phyloP scores from a whole-genome alignment of 1,139 yeast genomes.

The Pichia norvegensis region DNA sequence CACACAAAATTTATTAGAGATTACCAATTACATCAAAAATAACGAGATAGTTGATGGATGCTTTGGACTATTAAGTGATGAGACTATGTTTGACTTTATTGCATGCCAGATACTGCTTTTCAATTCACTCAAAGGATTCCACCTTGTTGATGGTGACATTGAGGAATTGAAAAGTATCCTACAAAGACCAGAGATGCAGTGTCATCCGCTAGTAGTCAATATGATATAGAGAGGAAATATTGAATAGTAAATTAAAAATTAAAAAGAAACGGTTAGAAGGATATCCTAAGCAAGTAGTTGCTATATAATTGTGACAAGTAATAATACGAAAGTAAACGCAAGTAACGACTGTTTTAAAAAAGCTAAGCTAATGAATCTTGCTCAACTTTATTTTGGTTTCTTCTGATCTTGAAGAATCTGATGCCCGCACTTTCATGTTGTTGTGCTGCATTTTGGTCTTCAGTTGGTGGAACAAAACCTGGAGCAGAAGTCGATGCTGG shows the following conservation, averaged over 20 bases:
- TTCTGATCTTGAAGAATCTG: constrained; percentile 69
- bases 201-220: constrained; percentile 8
- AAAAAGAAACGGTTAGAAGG: not conserved
- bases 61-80: constrained; percentile 21
- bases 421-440: constrained; percentile 42
- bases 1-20: constrained; percentile 1
- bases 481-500: not conserved
- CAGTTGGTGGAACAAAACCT: constrained; percentile 3
- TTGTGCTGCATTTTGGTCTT: constrained; percentile 12
- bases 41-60: constrained; percentile 19
- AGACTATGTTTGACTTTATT: constrained; percentile 17
- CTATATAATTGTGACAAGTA: not conserved
- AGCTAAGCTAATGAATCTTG: constrained; percentile 21
- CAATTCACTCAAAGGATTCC: constrained; percentile 3
- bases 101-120: constrained; percentile 11
- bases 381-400: constrained; percentile 32
- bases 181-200: not conserved
- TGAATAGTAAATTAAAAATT: not conserved
- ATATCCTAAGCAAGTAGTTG: not conserved
- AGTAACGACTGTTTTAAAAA: not conserved
- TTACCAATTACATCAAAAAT: not conserved
- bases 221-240: not conserved
- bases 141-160: not conserved
- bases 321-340: not conserved
- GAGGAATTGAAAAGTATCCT: not conserved